Conservation (phyloP, 306 rosid species). For the Cicer arietinum region DNA sequence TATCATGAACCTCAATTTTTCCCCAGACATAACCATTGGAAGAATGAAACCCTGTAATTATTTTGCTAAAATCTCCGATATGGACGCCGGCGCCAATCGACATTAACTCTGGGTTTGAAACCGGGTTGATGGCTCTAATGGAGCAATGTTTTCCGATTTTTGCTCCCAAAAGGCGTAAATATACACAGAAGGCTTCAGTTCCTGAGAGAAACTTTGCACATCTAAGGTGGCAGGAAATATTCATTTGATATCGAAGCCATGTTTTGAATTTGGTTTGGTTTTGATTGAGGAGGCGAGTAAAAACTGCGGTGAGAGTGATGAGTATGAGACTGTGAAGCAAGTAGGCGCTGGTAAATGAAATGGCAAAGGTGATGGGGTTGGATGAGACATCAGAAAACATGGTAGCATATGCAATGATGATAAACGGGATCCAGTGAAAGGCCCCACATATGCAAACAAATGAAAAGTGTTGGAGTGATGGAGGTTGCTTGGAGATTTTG, state of each 20-base stretch:
- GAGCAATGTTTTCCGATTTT: conserved; percentile 83
- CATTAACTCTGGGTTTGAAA: conserved; percentile 69
- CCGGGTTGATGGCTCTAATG: conserved; percentile 89
- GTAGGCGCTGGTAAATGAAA: conserved; percentile 58
- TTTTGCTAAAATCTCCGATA: conserved; percentile 85
- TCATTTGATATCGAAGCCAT: conserved; percentile 61
- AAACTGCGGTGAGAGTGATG: conserved; percentile 58
- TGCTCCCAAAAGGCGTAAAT: conserved; percentile 83
- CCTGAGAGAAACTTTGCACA: conserved; percentile 85
- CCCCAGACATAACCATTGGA: conserved; percentile 59
- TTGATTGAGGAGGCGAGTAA: conserved; percentile 50
- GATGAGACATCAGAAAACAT: conserved; percentile 63
- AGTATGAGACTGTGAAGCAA: conserved; percentile 71
- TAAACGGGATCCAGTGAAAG: conserved; percentile 88
- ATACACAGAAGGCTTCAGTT: conserved; percentile 85
- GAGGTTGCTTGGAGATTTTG: conserved; percentile 56
- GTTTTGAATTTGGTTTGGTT: conserved; percentile 55
- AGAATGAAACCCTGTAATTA: conserved; percentile 73
- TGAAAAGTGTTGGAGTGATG: conserved; percentile 61
- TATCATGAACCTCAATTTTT: conserved; percentile 69
- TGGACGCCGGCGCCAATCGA: conserved; percentile 74
- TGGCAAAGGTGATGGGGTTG: conserved; percentile 54
- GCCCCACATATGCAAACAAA: conserved; percentile 78
- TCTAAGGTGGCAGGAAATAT: conserved; percentile 76
- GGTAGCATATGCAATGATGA: conserved; percentile 67